Evolutionary conservation across 106 monocot species (phyloP), one percentile per base, ranked within the genome.

Genomic region (Ottelia alismoides): DNA sequence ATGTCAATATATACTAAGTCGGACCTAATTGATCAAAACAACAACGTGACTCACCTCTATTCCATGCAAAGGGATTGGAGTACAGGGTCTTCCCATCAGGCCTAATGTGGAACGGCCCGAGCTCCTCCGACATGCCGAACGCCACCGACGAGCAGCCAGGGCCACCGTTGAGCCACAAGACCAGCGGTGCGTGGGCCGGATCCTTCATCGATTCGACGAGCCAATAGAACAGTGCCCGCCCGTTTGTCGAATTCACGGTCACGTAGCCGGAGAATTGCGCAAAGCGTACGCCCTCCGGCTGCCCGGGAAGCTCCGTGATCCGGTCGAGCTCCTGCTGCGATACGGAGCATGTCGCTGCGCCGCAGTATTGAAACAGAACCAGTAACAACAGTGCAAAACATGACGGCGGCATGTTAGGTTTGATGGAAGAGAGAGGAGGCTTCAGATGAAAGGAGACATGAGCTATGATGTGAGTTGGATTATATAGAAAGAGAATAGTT

Each of bases 101-200:
- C 31, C 21, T 47, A 0, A 81, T 65, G 0, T 64, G 53, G 47
- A 76, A 76, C 12, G 76, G 81, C 2, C 81, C 81, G 20, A 76
- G 9, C 55, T 76, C 81, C 50, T 68, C 30, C 56, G 76, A 61
- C 9, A 76, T 76, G 31, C 81, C 81, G 18, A 72, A n/a, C n/a
- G n/a, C n/a, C n/a, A n/a, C n/a, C n/a, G 47, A 45, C 45, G 44
- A 45, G 11, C 6, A 47, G 14, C 12, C 28, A 56, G 12, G 31
- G 69, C 76, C 79, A 58, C 79, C 79, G n/a, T 76, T 80, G 18
- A 80, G 71, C 80, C 80, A 80, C 11, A 80, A 16, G 18, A 80
- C 18, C 1, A 80, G 60, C 0, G 80, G 80, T n/a, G n/a, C 27
- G n/a, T 51, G 52, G 19, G 50, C 14, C 1, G 63, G n/a, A n/a